These are phyloP conservation scores for Stephanodiscus minutulus DNA, from an alignment of 108 stramenopile genomes.

Conservation along the genomic window DNA sequence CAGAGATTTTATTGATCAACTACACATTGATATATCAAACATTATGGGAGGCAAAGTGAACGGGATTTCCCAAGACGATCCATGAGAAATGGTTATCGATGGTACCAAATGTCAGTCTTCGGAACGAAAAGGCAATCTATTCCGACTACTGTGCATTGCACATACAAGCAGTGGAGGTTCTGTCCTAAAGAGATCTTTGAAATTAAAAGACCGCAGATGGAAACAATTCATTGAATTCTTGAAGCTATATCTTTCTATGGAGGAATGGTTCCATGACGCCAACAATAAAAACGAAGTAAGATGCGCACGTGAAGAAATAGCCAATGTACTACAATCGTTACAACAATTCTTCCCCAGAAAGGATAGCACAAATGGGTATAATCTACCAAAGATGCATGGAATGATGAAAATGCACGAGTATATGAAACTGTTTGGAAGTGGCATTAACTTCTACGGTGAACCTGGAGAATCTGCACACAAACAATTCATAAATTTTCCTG, in stretches of 20 bases:
- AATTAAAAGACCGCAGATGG: neutral
- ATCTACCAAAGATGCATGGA: conserved; percentile 2
- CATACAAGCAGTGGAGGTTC: neutral
- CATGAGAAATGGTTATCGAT: neutral
- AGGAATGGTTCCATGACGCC: conserved; percentile 5
- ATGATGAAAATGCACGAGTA: conserved; percentile 1
- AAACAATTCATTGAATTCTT: neutral
- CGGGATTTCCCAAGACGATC: conserved; percentile 4
- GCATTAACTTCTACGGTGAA: neutral
- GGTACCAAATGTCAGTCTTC: neutral
- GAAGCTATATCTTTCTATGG: conserved; percentile 12
- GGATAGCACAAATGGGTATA: neutral
- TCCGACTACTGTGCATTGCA: conserved; percentile 4
- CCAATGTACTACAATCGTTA: neutral
- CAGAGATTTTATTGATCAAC: neutral
- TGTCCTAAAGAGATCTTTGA: neutral
- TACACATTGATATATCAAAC: conserved; percentile 4
- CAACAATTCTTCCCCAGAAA: conserved; percentile 3
- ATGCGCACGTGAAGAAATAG: neutral
- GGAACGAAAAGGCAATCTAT: conserved; percentile 7
- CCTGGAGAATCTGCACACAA: neutral
- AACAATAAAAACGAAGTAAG: neutral
- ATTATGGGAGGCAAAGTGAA: conserved; percentile 1
- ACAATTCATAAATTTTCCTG: neutral
- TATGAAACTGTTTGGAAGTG: neutral